These are phyloP conservation scores for Agrocybe pediades DNA, from an alignment of 768 basidiomycete genomes.

Conservation along the genomic window DNA sequence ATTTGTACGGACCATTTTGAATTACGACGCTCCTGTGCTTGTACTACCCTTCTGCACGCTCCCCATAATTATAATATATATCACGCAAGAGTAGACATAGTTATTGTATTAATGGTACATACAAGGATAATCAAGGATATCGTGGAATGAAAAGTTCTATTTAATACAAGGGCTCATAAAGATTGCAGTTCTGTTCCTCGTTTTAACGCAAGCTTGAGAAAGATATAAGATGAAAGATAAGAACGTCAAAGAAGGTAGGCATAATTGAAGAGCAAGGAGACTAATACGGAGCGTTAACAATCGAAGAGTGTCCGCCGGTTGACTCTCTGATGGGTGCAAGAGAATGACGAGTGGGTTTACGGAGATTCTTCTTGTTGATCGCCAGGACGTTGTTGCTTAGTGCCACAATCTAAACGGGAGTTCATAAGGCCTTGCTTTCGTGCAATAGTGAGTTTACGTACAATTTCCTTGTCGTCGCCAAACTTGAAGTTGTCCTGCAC, in stretches of 20 bases:
- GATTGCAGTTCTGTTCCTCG: background rate
- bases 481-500: constrained; percentile 99
- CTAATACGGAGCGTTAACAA: constrained; percentile 71
- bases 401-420: constrained; percentile 78
- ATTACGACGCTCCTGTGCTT: background rate
- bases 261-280: constrained; percentile 15
- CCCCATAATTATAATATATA: background rate
- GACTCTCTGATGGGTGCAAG: constrained; percentile 42
- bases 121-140: constrained; percentile 14
- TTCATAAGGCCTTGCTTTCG: background rate
- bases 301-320: constrained; percentile 52
- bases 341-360: constrained; percentile 78
- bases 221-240: background rate
- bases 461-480: constrained; percentile 96
- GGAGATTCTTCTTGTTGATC: constrained; percentile 91
- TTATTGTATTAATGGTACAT: constrained; percentile 7
- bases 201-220: background rate
- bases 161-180: background rate
- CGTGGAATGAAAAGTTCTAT: constrained; percentile 1
- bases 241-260: constrained; percentile 14
- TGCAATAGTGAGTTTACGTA: constrained; percentile 37
- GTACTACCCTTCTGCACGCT: background rate
- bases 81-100: background rate
- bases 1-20: no score
- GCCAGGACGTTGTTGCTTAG: constrained; percentile 92